A percentile compares a stretch with the other conserved stretches of the same genome.
These are phyloP conservation scores for Hemileia vastatrix DNA, from an alignment of 1,284 basidiomycete species.

Conservation along the genomic window DNA sequence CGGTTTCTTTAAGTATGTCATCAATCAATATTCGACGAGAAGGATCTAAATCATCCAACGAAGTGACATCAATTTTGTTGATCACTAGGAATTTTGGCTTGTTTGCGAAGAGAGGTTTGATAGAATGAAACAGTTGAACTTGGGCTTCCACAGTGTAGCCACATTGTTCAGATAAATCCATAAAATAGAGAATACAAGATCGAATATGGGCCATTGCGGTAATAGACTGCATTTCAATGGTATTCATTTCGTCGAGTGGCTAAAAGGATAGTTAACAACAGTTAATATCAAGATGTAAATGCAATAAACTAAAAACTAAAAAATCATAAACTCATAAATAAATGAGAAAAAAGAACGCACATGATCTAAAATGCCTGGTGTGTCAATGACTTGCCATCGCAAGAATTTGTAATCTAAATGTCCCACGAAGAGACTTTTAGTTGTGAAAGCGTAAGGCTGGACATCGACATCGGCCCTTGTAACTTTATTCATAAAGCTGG, in stretches of 20 bases:
- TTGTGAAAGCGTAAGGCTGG: slow-evolving; percentile 95
- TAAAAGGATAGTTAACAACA: slow-evolving; percentile 46
- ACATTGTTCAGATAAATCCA: slow-evolving; percentile 93
- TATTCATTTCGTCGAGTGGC: slow-evolving; percentile 96
- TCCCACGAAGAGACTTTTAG: slow-evolving; percentile 89
- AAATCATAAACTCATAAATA: slow-evolving; percentile 46
- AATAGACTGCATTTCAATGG: slow-evolving; percentile 98
- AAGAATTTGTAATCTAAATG: slow-evolving; percentile 96
- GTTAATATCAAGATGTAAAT: background rate
- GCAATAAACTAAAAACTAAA: no score
- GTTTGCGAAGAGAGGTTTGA: slow-evolving; percentile 84
- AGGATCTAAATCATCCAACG: slow-evolving; percentile 65
- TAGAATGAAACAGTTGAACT: slow-evolving; percentile 92
- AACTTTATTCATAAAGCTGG: slow-evolving; percentile 95
- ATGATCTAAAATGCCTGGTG: slow-evolving; percentile 30
- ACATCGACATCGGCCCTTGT: slow-evolving; percentile 95
- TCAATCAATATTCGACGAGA: slow-evolving; percentile 69
- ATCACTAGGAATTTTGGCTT: slow-evolving; percentile 86
- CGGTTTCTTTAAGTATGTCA: slow-evolving; percentile 66
- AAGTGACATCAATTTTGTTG: slow-evolving; percentile 88
- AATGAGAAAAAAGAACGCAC: slow-evolving; percentile 74
- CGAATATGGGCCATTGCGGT: slow-evolving; percentile 89
- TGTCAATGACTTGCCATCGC: slow-evolving; percentile 85
- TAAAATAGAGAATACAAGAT: slow-evolving; percentile 84
- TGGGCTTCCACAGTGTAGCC: slow-evolving; percentile 89